Conservation (phyloP, 2,329 filamentous ascomycete species). For the Talaromyces sp. region DNA sequence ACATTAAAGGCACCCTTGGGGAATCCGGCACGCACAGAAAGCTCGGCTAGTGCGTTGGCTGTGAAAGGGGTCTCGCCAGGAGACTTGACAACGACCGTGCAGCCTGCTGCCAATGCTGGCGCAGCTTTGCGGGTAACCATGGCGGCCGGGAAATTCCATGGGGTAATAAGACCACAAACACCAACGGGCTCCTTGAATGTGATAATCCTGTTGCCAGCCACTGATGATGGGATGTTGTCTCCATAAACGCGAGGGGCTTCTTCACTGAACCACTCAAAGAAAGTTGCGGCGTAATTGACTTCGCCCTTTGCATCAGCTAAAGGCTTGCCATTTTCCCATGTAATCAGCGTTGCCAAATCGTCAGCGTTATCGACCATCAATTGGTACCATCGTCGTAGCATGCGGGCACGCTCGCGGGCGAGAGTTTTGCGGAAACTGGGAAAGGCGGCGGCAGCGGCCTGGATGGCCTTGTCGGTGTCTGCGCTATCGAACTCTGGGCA, state of each 20-base stretch:
- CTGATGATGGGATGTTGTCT: conserved; percentile 57
- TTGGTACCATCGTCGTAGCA: conserved; percentile 65
- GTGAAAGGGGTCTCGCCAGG: conserved; percentile 92
- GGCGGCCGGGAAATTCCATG: conserved; percentile 60
- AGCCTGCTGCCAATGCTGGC: conserved; percentile 78
- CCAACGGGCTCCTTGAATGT: conserved; percentile 64
- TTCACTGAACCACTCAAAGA: conserved; percentile 62
- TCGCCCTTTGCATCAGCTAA: conserved; percentile 57
- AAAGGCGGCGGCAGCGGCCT: conserved; percentile 71
- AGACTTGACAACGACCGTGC: conserved; percentile 87
- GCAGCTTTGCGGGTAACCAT: conserved; percentile 51
- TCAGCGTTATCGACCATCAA: conserved; percentile 63
- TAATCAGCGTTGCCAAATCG: conserved; percentile 62
- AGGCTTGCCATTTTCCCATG: conserved; percentile 68
- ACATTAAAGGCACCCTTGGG: conserved; percentile 89
- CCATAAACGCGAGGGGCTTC: conserved; percentile 57
- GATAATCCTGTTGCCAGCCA: conserved; percentile 57
- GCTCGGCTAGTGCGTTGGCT: conserved; percentile 78
- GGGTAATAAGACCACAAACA: conserved; percentile 63
- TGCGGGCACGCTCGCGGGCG: conserved; percentile 55
- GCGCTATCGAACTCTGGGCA: conserved; percentile 73
- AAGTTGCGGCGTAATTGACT: conserved; percentile 55
- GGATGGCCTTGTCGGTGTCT: conserved; percentile 78
- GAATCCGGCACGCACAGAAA: conserved; percentile 80
- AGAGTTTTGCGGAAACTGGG: conserved; percentile 58